phyloP scores from a whole-genome alignment of 306 rosid genomes.

The Chamaecrista fasciculata region DNA sequence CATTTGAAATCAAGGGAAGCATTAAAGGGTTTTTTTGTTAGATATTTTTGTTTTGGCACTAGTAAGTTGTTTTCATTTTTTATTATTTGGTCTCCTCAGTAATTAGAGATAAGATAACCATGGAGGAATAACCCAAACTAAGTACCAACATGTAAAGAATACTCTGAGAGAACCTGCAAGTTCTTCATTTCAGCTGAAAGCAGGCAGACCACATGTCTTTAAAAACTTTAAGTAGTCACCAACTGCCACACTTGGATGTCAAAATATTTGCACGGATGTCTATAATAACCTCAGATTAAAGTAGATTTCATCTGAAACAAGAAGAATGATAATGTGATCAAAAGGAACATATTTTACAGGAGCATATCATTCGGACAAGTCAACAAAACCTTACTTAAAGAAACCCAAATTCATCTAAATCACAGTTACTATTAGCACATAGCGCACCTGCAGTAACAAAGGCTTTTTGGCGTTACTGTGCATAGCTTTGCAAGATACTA shows the following conservation, averaged over 20 bases:
- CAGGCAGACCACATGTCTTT: conserved; percentile 41
- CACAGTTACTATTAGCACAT: background rate
- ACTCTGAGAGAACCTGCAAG: conserved; percentile 37
- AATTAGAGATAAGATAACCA: background rate
- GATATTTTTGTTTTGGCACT: no score
- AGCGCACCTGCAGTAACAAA: background rate
- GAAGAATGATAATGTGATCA: conserved; percentile 13
- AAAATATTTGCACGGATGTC: conserved; percentile 16
- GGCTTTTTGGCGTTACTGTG: background rate
- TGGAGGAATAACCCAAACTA: conserved; percentile 17
- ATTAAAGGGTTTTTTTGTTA: background rate
- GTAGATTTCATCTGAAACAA: conserved; percentile 31
- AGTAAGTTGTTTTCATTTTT: no score
- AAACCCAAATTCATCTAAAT: conserved; percentile 12
- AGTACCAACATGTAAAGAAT: conserved; percentile 15
- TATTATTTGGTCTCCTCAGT: background rate
- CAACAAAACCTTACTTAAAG: conserved; percentile 7
- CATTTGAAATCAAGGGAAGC: background rate
- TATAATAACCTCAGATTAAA: conserved; percentile 2
- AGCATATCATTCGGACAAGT: conserved; percentile 8
- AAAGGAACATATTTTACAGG: conserved; percentile 8
- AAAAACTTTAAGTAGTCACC: conserved; percentile 17
- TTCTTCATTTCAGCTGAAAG: conserved; percentile 56
- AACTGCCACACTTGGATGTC: conserved; percentile 4
- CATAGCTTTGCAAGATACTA: background rate